phyloP scores from a whole-genome alignment of 345 rosid genomes.

The Salix purpurea region DNA sequence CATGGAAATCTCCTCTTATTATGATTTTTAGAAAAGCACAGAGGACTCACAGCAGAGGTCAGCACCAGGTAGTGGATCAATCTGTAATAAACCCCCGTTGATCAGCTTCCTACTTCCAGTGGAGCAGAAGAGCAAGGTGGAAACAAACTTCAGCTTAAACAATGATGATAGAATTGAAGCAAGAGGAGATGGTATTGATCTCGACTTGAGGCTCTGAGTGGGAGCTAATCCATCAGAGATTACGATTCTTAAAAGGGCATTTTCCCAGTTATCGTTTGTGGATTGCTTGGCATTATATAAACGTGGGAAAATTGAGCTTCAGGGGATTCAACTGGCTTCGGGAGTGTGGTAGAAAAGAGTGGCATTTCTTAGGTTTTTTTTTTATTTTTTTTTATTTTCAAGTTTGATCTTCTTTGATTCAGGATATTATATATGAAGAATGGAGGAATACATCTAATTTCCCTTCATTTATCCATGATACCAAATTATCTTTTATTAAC shows the following conservation, averaged over 20 bases:
- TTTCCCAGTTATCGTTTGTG: neutral
- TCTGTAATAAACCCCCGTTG: slow-evolving; percentile 28
- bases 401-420: neutral
- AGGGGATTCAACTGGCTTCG: no score
- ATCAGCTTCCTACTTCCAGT: slow-evolving; percentile 36
- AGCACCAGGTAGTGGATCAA: slow-evolving; percentile 1
- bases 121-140: slow-evolving; percentile 27
- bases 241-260: neutral
- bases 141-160: slow-evolving; percentile 29
- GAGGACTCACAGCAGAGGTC: slow-evolving; percentile 16
- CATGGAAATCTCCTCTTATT: neutral
- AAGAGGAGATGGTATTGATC: slow-evolving; percentile 48
- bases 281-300: neutral
- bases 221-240: neutral
- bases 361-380: no score
- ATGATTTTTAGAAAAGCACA: slow-evolving; percentile 34
- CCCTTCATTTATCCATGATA: neutral
- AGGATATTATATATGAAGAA: neutral
- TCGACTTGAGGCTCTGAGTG: slow-evolving; percentile 44
- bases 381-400: no score
- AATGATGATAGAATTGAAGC: slow-evolving; percentile 35
- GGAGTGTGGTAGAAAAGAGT: no score
- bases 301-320: no score
- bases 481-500: neutral
- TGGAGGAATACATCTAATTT: neutral